Evolutionary conservation across 1,284 basidiomycete species (phyloP).

Genomic region (Vanrija pseudolonga): DNA sequence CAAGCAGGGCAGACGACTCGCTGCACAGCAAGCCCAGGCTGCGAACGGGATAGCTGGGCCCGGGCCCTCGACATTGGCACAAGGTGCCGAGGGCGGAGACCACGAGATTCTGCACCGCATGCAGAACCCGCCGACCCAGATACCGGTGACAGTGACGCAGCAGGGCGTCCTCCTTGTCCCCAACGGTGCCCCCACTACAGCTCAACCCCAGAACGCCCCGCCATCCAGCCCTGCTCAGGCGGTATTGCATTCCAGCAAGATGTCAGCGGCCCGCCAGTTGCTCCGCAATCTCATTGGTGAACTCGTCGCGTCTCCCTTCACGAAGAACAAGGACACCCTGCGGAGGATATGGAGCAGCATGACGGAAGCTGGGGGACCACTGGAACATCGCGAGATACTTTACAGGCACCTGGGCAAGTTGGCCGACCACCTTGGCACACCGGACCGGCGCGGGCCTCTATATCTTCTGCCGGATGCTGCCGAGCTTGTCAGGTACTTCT

Average conservation of each 20-base stretch:
- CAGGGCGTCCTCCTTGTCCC: too few relatives aligned
- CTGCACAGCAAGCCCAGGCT: neutral
- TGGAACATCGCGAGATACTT: too few relatives aligned
- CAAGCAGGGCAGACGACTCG: neutral
- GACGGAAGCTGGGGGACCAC: neutral
- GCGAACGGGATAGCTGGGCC: constrained; percentile 8
- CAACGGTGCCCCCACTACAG: too few relatives aligned
- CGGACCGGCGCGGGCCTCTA: neutral
- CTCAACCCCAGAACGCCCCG: too few relatives aligned
- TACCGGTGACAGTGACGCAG: too few relatives aligned
- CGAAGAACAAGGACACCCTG: neutral
- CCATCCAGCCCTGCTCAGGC: too few relatives aligned
- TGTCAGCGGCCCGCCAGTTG: neutral
- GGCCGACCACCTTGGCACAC: neutral
- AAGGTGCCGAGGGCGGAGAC: neutral
- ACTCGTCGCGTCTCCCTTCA: neutral
- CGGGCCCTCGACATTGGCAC: constrained; percentile 6
- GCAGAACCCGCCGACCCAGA: too few relatives aligned
- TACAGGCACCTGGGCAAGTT: neutral
- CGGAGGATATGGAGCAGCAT: neutral
- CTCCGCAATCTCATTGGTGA: neutral
- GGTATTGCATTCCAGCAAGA: neutral
- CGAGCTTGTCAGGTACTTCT: neutral
- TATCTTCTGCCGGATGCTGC: neutral
- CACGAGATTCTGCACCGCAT: neutral